A percentile compares a stretch with the other conserved stretches of the same genome.
These are phyloP conservation scores for Alternaria brassicicola DNA, from an alignment of 2,329 filamentous ascomycete species.

Conservation along the genomic window DNA sequence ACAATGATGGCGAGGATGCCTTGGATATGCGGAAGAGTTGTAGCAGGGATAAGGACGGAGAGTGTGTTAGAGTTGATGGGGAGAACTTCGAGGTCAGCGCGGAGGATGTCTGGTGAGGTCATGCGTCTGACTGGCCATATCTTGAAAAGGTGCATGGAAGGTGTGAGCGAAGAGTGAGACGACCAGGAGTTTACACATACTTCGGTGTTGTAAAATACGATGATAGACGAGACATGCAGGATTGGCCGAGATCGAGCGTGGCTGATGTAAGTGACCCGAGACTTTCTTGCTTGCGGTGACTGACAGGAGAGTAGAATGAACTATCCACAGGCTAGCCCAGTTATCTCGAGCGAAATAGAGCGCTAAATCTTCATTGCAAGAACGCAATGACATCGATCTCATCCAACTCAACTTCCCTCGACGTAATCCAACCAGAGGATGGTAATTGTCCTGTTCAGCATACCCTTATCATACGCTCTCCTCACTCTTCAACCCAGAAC, in stretches of 20 bases:
- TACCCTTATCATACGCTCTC: background rate
- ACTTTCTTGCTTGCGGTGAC: background rate
- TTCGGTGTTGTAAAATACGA: background rate
- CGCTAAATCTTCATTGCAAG: fast-evolving
- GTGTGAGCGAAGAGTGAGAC: background rate
- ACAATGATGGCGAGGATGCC: constrained; percentile 93
- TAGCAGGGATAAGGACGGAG: constrained; percentile 74
- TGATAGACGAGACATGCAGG: background rate
- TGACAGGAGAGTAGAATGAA: background rate
- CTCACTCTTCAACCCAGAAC: background rate
- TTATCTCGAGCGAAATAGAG: background rate
- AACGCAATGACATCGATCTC: background rate
- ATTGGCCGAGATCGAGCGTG: background rate
- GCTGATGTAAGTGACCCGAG: background rate
- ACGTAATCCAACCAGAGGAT: background rate
- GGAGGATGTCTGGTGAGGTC: constrained; percentile 77
- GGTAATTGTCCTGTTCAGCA: too few species aligned
- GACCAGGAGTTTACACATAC: background rate
- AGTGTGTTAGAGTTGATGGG: constrained; percentile 81
- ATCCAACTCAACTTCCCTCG: background rate
- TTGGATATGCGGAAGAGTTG: constrained; percentile 96
- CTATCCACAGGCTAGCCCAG: background rate
- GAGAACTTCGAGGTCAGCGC: constrained; percentile 78
- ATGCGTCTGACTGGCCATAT: background rate
- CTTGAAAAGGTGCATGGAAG: background rate